These are phyloP conservation scores for Dioszegia crocea DNA, from an alignment of 768 basidiomycete species.

Conservation along the genomic window DNA sequence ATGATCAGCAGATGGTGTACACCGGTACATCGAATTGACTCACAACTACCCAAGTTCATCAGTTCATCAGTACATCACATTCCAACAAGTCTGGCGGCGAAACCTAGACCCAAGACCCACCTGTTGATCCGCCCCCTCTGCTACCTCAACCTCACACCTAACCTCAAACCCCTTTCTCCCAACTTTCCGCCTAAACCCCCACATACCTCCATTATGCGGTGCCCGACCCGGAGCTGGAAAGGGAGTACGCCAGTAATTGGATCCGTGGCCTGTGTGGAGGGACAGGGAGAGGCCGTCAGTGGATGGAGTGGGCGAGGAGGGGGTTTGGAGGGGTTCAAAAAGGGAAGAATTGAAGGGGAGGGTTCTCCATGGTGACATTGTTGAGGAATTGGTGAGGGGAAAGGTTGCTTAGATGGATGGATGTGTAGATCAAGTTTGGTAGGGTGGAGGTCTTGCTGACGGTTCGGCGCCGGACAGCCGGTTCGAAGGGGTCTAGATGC, in stretches of 20 bases:
- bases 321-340: not conserved
- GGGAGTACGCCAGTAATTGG: not conserved
- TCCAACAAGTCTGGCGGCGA: not conserved
- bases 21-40: too few relatives aligned
- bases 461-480: too few relatives aligned
- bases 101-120: not conserved
- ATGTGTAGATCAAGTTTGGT: too few relatives aligned
- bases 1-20: not conserved
- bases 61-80: not conserved
- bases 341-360: not conserved
- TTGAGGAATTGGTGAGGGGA: not conserved
- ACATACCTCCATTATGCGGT: not conserved
- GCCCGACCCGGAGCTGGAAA: not conserved
- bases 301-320: not conserved
- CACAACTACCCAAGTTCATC: conserved; percentile 2
- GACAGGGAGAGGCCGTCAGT: not conserved
- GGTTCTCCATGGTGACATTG: not conserved
- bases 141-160: conserved; percentile 5
- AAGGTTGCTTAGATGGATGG: too few relatives aligned
- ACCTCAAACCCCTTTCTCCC: conserved; percentile 7
- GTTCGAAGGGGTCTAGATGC: too few relatives aligned
- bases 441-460: too few relatives aligned
- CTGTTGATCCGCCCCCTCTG: not conserved
- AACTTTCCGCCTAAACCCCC: conserved; percentile 2
- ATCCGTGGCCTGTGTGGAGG: not conserved